phyloP scores from a whole-genome alignment of 805 yeast genomes.

The Cyberlindnera mississippiensis region DNA sequence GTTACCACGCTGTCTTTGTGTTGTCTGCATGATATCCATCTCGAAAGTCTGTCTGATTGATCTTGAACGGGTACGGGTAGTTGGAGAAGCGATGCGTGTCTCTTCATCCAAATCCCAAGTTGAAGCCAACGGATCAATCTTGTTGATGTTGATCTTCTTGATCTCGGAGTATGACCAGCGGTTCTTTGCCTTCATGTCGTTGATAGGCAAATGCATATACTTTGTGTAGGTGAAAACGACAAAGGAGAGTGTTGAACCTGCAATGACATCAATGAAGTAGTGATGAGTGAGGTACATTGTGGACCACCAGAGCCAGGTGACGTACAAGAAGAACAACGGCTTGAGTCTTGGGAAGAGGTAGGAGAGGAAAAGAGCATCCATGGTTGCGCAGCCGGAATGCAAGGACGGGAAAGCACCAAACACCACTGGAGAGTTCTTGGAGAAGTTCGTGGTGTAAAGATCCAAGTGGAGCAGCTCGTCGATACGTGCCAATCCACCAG shows the following conservation, averaged over 20 bases:
- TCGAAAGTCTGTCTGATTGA: conserved; percentile 25
- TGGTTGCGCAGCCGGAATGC: conserved; percentile 91
- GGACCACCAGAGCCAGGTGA: conserved; percentile 96
- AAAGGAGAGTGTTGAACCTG: conserved; percentile 85
- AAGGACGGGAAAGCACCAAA: conserved; percentile 89
- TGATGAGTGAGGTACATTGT: conserved; percentile 98
- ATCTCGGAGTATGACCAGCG: conserved; percentile 62
- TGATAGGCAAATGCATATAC: conserved; percentile 62
- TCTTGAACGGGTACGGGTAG: conserved; percentile 17
- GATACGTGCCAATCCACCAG: conserved; percentile 91
- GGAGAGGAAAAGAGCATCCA: conserved; percentile 84
- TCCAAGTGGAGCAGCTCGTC: conserved; percentile 76
- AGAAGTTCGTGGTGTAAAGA: conserved; percentile 77
- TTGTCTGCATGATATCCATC: conserved; percentile 20
- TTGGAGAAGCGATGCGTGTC: conserved; percentile 3
- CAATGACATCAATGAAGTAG: conserved; percentile 87
- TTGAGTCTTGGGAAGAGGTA: conserved; percentile 74
- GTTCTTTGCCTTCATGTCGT: conserved; percentile 49
- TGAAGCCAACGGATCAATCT: conserved; percentile 34
- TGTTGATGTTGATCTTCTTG: conserved; percentile 30
- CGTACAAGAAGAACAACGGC: conserved; percentile 69
- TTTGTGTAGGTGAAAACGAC: conserved; percentile 66
- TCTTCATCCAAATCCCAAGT: conserved; percentile 30
- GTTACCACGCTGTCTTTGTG: conserved; percentile 16
- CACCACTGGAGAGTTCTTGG: conserved; percentile 79